Conservation (phyloP, 108 stramenopile genomes). For the Cyclotella kingstonii region DNA sequence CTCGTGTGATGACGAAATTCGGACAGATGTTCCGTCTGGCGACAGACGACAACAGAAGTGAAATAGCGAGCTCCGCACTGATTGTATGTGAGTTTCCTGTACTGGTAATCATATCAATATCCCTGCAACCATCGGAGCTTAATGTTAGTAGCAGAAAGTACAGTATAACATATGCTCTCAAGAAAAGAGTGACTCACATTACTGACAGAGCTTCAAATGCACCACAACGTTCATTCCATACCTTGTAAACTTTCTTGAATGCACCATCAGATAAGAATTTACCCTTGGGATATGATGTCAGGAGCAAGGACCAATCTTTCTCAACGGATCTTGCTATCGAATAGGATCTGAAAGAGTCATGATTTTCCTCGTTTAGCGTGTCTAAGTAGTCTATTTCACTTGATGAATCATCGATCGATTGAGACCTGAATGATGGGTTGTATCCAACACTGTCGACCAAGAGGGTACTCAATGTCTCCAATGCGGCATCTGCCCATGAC, state of each 20-base stretch:
- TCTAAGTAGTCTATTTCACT: conserved; percentile 37
- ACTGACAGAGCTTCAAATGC: conserved; percentile 83
- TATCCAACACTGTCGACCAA: conserved; percentile 79
- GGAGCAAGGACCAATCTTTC: conserved; percentile 59
- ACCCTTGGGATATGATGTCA: conserved; percentile 64
- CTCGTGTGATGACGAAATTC: conserved; percentile 87
- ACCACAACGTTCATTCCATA: conserved; percentile 54
- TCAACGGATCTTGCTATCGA: conserved; percentile 48
- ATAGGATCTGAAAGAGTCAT: background rate
- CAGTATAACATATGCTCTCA: background rate
- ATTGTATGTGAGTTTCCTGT: conserved; percentile 70
- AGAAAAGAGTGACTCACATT: conserved; percentile 60
- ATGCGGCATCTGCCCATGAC: conserved; percentile 74
- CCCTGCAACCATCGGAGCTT: conserved; percentile 36
- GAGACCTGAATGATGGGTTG: conserved; percentile 25
- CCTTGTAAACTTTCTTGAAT: conserved; percentile 88
- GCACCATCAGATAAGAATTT: conserved; percentile 89
- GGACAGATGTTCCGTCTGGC: conserved; percentile 85
- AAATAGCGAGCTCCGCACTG: conserved; percentile 86
- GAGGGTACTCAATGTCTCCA: conserved; percentile 60
- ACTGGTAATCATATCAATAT: conserved; percentile 59
- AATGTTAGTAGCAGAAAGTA: background rate
- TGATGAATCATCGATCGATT: conserved; percentile 33
- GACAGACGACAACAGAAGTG: conserved; percentile 79
- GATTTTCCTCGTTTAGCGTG: conserved; percentile 7